Evolutionary conservation across 164 flowering plant species (phyloP), one percentile per base, ranked within the genome.

Genomic region (Dillenia suffruticosa): DNA sequence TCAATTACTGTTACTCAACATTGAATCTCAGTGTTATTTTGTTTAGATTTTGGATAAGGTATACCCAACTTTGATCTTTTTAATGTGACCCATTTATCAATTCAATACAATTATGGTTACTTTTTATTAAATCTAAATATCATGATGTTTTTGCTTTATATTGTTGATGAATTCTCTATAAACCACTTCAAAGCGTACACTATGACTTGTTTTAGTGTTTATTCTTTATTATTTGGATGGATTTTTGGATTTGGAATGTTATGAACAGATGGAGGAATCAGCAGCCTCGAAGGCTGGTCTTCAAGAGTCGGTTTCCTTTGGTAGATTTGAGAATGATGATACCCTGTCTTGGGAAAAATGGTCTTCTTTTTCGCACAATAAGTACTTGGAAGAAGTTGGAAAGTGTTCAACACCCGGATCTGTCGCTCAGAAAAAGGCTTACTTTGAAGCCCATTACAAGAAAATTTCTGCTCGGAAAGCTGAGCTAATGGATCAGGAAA

Each of bases 331-430:
- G 72, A 83, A 81, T 68, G 89, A 81, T 68, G 89, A 84, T 67
- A 72, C 85, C 48, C 76, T 92, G 57, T 87, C 85, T 58, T 92
- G 98, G 98, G 98, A 92, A 62, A 89, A 73, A 75, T 92, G 90
- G 88, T 92, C 98, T 32, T 67, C 98, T n/a, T 92, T 89, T 69
- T 85, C 95, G 1, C 90, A 81, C 43, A 88, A 89, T 45, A 89
- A 88, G 82, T 88, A 92, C 65, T 70, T 89, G 84, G 95, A 92
- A 70, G 98, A 92, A 79, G 98, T 84, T 26, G 96, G 76, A 76
- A 92, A 83, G 85, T 85, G 85, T 71, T 81, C 91, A 1, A 89
- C 95, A 5, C 92, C 92, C 1, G 98, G 95, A 70, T 89, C 96
- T 15, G 98, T 92, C 3, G 90, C 90, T n/a, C 67, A 79, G 77